A percentile compares a stretch with the other conserved stretches of the same genome.
phyloP scores from a whole-genome alignment of 257 asterid genomes.

The Capsicum baccatum region DNA sequence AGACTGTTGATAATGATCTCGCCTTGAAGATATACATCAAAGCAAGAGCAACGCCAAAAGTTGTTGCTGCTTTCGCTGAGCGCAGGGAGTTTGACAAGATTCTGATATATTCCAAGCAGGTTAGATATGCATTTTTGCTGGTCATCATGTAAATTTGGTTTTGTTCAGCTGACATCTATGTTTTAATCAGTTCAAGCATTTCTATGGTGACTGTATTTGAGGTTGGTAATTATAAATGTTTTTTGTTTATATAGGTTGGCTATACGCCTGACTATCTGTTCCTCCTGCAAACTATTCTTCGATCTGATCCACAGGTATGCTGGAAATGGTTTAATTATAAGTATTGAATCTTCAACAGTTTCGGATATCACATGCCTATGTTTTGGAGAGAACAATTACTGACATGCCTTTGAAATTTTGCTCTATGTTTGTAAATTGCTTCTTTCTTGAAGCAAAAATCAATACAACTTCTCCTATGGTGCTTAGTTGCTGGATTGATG shows the following conservation, averaged over 20 bases:
- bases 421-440: background rate
- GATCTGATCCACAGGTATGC: slow-evolving; percentile 98
- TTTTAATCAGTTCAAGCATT: background rate
- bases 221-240: slow-evolving; percentile 15
- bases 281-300: slow-evolving; percentile 98
- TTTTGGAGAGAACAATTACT: background rate
- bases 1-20: slow-evolving; percentile 99
- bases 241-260: slow-evolving; percentile 74
- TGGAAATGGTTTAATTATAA: background rate
- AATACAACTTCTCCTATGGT: background rate
- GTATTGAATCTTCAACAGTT: background rate
- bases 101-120: slow-evolving; percentile 98
- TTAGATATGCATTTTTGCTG: slow-evolving; percentile 32
- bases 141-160: background rate
- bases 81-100: slow-evolving; percentile 98
- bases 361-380: slow-evolving; percentile 11
- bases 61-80: slow-evolving; percentile 99
- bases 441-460: slow-evolving; percentile 27
- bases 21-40: slow-evolving; percentile 94
- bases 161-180: background rate
- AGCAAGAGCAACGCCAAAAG: slow-evolving; percentile 99
- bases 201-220: background rate
- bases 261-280: slow-evolving; percentile 95
- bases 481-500: slow-evolving; percentile 15
- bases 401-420: slow-evolving; percentile 8